These are phyloP conservation scores for Neurospora cerealis DNA, from an alignment of 495 filamentous ascomycete species.

Conservation along the genomic window DNA sequence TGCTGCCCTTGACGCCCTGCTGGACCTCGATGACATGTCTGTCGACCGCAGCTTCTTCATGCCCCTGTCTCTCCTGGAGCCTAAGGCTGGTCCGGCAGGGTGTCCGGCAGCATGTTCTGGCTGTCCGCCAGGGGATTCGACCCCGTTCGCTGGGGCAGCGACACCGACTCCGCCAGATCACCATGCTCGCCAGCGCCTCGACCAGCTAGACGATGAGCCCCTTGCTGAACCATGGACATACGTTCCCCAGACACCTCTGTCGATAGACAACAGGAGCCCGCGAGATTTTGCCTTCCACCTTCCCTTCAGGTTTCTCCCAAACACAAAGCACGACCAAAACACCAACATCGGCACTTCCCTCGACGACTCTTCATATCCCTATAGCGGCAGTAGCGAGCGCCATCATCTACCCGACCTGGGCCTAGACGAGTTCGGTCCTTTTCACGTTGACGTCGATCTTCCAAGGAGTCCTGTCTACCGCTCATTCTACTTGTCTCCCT, in stretches of 20 bases:
- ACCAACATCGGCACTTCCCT: neutral
- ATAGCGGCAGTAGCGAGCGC: slow-evolving; percentile 1
- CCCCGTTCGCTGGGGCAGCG: slow-evolving; percentile 1
- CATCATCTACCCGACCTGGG: neutral
- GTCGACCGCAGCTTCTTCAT: slow-evolving; percentile 5
- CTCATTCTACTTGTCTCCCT: slow-evolving; percentile 21
- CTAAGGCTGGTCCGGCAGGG: neutral
- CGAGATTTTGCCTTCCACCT: slow-evolving; percentile 14
- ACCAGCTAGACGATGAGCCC: slow-evolving; percentile 3
- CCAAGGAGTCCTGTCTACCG: slow-evolving; percentile 3
- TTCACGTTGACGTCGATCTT: neutral
- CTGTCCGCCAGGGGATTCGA: neutral
- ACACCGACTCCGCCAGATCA: slow-evolving; percentile 3
- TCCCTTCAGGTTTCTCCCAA: neutral
- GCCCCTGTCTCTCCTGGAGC: neutral
- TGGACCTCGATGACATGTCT: slow-evolving; percentile 11
- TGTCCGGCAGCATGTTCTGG: neutral
- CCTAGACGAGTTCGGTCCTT: neutral
- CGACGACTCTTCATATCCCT: neutral
- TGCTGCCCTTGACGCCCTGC: slow-evolving; percentile 11
- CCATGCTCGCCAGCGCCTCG: slow-evolving; percentile 2
- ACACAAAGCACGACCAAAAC: neutral
- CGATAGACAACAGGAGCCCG: slow-evolving; percentile 3
- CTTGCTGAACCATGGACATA: slow-evolving; percentile 9
- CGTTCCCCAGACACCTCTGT: slow-evolving; percentile 11